Percentiles rank a stretch among this genome's conserved stretches.
Evolutionary conservation across 2,329 filamentous ascomycete genomes (phyloP).

Genomic region (Diaporthe citri): DNA sequence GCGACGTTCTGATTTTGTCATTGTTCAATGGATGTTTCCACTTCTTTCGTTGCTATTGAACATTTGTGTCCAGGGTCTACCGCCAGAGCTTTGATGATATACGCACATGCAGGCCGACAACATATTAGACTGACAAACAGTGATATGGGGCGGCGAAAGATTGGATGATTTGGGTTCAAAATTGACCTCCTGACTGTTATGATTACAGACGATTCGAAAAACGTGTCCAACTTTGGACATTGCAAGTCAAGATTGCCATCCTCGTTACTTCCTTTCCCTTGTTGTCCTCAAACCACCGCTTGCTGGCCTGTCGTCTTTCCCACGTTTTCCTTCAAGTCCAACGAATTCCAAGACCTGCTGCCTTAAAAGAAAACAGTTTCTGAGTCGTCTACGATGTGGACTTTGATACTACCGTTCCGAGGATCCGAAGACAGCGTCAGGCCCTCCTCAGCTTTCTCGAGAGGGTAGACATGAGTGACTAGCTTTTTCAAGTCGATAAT

Average conservation of each 20-base stretch:
- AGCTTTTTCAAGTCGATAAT: constrained; percentile 72
- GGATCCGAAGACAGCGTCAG: constrained; percentile 65
- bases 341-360: too few species aligned
- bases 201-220: background rate
- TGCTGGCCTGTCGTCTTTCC: too few species aligned
- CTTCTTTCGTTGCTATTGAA: background rate
- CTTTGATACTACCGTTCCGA: constrained; percentile 68
- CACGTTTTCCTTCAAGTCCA: background rate
- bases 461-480: constrained; percentile 72
- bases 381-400: constrained; percentile 68
- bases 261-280: too few species aligned
- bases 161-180: too few species aligned
- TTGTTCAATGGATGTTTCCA: background rate
- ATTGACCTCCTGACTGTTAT: background rate
- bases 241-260: background rate
- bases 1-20: background rate
- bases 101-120: fast-evolving
- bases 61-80: background rate
- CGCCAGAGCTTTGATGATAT: background rate
- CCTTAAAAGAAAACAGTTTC: constrained; percentile 37
- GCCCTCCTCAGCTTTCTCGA: constrained; percentile 72
- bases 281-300: too few species aligned
- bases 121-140: background rate
- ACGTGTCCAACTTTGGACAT: too few species aligned
- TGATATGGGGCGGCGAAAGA: background rate